Evolutionary conservation across 805 yeast species (phyloP), one percentile per base, ranked within the genome.

Genomic region (Pichia manshurica): DNA sequence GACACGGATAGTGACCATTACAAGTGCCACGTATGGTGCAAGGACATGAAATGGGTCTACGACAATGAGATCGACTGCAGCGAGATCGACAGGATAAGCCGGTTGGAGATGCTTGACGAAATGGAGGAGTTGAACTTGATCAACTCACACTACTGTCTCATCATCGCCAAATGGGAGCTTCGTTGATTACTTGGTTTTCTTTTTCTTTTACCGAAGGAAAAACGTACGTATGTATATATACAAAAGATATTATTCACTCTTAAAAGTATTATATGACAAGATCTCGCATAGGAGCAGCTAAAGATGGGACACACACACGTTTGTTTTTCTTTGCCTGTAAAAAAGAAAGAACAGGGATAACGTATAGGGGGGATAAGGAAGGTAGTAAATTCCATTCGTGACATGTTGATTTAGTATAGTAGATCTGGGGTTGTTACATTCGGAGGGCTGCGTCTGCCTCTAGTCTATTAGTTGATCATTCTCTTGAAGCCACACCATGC

Each of bases 401-500:
- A n/a, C n/a, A n/a, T n/a, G n/a, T n/a, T n/a, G n/a, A n/a, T n/a
- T n/a, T n/a, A n/a, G n/a, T n/a, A n/a, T n/a, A n/a, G n/a, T n/a
- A n/a, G n/a, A n/a, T n/a, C n/a, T n/a, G n/a, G n/a, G n/a, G n/a
- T n/a, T n/a, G n/a, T n/a, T n/a, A n/a, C n/a, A n/a, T n/a, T n/a
- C n/a, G n/a, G n/a, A 12, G 37, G 10, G 16, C 16, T 34, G 16
- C 21, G 39, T 20, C 5, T 36, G 12, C 12, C 21, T 25, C 12
- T n/a, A n/a, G n/a, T n/a, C n/a, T n/a, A 25, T 36, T 43, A 48
- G 33, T 50, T 48, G n/a, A 57, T 42, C 20, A 48, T 43, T 52
- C 69, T 66, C 71, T 91, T 91, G 60, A 84, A 62, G 42, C 84
- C 91, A 72, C 95, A 83, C 99, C 99, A 91, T 33, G 79, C 81